Evolutionary conservation across 2,329 filamentous ascomycete genomes (phyloP).

Genomic region (Stemphylium lycopersici): DNA sequence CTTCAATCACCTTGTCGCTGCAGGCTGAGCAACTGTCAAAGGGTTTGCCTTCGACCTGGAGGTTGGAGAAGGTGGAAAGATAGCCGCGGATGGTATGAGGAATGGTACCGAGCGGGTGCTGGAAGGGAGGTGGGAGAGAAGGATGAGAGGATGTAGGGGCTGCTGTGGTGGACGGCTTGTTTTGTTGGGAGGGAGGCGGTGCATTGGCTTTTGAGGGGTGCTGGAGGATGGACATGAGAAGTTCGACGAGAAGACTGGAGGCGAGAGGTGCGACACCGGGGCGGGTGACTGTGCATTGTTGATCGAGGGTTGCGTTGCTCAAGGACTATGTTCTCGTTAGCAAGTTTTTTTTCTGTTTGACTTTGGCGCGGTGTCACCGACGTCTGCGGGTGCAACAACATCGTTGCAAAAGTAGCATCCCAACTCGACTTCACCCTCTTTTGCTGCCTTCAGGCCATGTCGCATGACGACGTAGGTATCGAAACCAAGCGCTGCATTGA

Average conservation of each 20-base stretch:
- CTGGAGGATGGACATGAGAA: slow-evolving; percentile 85
- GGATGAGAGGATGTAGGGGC: slow-evolving; percentile 26
- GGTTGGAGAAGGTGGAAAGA: slow-evolving; percentile 73
- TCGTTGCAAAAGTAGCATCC: slow-evolving; percentile 99
- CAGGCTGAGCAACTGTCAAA: slow-evolving; percentile 86
- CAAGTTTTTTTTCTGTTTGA: neutral
- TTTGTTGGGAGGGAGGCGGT: slow-evolving; percentile 16
- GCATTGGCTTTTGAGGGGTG: slow-evolving; percentile 55
- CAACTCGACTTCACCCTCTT: slow-evolving; percentile 67
- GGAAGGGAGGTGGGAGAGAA: slow-evolving; percentile 42
- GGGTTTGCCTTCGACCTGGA: slow-evolving; percentile 73
- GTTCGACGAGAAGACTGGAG: slow-evolving; percentile 86
- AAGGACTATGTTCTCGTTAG: slow-evolving; percentile 67
- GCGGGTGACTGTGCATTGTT: slow-evolving; percentile 96
- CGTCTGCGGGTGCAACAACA: slow-evolving; percentile 90
- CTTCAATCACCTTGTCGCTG: slow-evolving; percentile 70
- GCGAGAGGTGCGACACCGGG: slow-evolving; percentile 92
- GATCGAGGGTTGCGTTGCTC: slow-evolving; percentile 93
- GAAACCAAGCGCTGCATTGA: slow-evolving; percentile 95
- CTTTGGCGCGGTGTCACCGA: slow-evolving; percentile 57
- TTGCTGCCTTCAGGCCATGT: slow-evolving; percentile 70
- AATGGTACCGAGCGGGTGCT: slow-evolving; percentile 72
- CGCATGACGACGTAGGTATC: slow-evolving; percentile 98
- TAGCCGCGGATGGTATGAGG: slow-evolving; percentile 84
- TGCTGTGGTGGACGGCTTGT: slow-evolving; percentile 5